phyloP scores from a whole-genome alignment of 495 filamentous ascomycete species.

The Penicillium subrubescens region DNA sequence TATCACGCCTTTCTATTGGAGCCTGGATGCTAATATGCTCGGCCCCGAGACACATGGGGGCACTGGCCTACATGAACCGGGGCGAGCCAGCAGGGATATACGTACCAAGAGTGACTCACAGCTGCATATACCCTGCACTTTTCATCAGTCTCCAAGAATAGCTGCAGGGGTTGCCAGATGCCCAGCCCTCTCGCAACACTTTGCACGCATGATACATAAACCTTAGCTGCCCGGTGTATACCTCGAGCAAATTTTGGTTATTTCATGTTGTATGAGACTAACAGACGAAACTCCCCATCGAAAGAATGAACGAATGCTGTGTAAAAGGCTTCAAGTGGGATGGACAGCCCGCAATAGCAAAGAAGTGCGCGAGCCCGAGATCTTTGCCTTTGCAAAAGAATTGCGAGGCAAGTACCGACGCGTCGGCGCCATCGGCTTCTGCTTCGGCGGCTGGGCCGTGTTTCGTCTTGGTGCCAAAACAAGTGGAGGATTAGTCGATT shows the following conservation, averaged over 20 bases:
- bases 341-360: constrained; percentile 45
- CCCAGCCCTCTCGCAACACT: not conserved
- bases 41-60: not conserved
- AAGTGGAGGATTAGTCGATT: constrained; percentile 52
- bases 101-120: not conserved
- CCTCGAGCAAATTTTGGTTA: not conserved
- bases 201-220: not conserved
- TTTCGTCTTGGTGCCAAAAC: constrained; percentile 26
- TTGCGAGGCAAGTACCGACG: constrained; percentile 44
- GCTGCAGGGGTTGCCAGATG: not conserved
- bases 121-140: not conserved
- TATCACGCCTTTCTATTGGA: not conserved
- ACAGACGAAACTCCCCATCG: not conserved
- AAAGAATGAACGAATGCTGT: constrained; percentile 16
- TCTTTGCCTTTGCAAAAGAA: constrained; percentile 49
- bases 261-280: not conserved
- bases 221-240: not conserved
- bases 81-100: not conserved
- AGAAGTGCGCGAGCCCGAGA: constrained; percentile 53
- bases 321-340: constrained; percentile 47
- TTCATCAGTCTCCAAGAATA: not conserved
- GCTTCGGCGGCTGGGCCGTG: constrained; percentile 51
- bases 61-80: not conserved
- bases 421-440: constrained; percentile 61
- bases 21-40: not conserved